Evolutionary conservation across 2,329 filamentous ascomycete species (phyloP), one percentile per base, ranked within the genome.

Genomic region (Neocatenulostroma microsporum): DNA sequence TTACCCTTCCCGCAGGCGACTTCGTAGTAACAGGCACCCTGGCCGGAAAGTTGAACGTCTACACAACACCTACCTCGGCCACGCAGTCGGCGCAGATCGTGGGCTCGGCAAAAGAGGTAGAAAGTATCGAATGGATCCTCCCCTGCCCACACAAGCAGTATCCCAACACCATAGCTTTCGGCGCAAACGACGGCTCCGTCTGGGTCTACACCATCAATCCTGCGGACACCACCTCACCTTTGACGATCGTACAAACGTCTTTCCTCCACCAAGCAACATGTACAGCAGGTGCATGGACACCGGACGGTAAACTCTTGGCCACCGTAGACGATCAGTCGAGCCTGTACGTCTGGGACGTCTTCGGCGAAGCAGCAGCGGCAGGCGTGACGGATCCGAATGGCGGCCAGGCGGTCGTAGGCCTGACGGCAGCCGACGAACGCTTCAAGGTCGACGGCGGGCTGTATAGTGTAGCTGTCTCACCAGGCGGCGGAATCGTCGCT

Each of bases 141-240:
- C 65, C 86, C 0, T 94, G 84, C 57, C 87, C 88, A 1, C 70
- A 80, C 43, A 62, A 78, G 10, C 66, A 70, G 5, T 77, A 84
- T 57, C 76, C 82, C 42, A 93, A 95, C 64, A 79, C 85, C 7
- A 58, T 98, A 44, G 91, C 91, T 0, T 67, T 98, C 6, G 91
- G 91, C 39, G 87, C 87, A 21, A 83, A 75, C 23, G 88, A 98
- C 58, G 91, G 91, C 37, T 88, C 81, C 34, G 87, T 95, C 27
- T 98, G 91, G 91, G 82, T 98, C 8, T 94, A 95, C 66, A 80
- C 79, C n/a, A 73, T 96, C 54, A 81, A 88, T 60, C 67, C 74
- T 20, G 69, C 69, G 36, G 78, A 84, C 21, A 63, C 68, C 23
- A 62, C 69, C 11, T 66, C 66, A 21, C 71, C 84, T 6, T 70